phyloP scores from a whole-genome alignment of 1,139 yeast genomes.

The Arxiozyma heterogenica region DNA sequence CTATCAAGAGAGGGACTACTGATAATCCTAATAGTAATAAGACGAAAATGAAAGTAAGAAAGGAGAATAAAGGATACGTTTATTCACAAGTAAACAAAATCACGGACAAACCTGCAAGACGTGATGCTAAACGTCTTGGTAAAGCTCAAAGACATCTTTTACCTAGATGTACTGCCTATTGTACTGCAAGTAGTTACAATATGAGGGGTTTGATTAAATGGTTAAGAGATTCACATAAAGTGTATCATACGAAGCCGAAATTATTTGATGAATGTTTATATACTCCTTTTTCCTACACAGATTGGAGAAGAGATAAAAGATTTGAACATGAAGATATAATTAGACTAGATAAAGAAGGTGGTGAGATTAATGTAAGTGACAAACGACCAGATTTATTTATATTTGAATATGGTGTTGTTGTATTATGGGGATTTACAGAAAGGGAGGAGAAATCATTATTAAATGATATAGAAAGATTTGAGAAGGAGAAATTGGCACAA shows the following conservation, averaged over 20 bases:
- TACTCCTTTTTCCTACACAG: conserved; percentile 78
- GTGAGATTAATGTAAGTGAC: conserved; percentile 76
- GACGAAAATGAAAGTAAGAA: neutral
- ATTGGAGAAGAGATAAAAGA: conserved; percentile 53
- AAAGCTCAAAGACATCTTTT: conserved; percentile 75
- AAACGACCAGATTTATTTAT: conserved; percentile 69
- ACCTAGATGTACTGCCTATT: conserved; percentile 90
- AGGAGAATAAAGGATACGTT: conserved; percentile 39
- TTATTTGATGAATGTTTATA: conserved; percentile 89
- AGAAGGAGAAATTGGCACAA: conserved; percentile 77
- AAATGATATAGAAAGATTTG: conserved; percentile 76
- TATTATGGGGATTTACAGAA: conserved; percentile 87
- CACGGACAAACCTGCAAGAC: conserved; percentile 84
- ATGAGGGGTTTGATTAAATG: conserved; percentile 82
- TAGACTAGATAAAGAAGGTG: conserved; percentile 85
- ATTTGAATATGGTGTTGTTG: conserved; percentile 91
- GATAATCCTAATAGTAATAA: too few species aligned
- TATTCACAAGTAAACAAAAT: conserved; percentile 78
- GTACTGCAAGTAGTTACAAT: conserved; percentile 86
- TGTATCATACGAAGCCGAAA: conserved; percentile 73
- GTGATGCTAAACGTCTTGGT: conserved; percentile 89
- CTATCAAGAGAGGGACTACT: neutral
- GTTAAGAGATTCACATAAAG: conserved; percentile 68
- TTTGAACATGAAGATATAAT: conserved; percentile 43
- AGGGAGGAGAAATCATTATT: conserved; percentile 78